A percentile compares a stretch with the other conserved stretches of the same genome.
These are phyloP conservation scores for Verruconis gallopava DNA, from an alignment of 2,329 filamentous ascomycete genomes.

Conservation along the genomic window DNA sequence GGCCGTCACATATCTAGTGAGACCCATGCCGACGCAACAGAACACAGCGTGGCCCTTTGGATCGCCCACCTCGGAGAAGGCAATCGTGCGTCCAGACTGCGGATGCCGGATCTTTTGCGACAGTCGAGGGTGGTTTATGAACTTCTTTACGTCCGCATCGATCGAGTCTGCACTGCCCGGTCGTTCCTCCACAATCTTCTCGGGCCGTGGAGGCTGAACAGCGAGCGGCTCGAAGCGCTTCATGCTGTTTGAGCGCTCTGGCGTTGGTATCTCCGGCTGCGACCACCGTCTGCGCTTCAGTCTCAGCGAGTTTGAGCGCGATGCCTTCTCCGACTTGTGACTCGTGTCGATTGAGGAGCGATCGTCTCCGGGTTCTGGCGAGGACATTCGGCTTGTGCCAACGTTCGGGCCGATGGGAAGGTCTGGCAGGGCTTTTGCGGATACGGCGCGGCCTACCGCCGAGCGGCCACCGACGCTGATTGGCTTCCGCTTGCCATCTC, in stretches of 20 bases:
- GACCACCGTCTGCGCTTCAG: slow-evolving; percentile 26
- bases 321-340: background rate
- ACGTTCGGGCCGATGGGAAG: background rate
- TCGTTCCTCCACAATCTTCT: slow-evolving; percentile 25
- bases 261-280: slow-evolving; percentile 26
- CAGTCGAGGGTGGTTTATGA: slow-evolving; percentile 68
- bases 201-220: slow-evolving; percentile 17
- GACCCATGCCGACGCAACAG: slow-evolving; percentile 93
- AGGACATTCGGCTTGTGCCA: background rate
- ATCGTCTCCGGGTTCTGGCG: background rate
- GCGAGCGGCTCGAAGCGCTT: slow-evolving; percentile 15
- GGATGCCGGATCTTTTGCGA: slow-evolving; percentile 83
- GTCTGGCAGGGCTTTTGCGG: background rate
- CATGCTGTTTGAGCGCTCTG: slow-evolving; percentile 21
- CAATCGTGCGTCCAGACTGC: slow-evolving; percentile 74
- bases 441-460: slow-evolving; percentile 11
- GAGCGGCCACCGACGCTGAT: slow-evolving; percentile 7
- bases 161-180: slow-evolving; percentile 74
- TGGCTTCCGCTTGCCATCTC: background rate
- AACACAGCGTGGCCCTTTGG: slow-evolving; percentile 84
- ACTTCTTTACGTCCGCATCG: slow-evolving; percentile 57
- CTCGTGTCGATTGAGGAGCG: background rate
- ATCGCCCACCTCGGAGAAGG: slow-evolving; percentile 93
- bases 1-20: slow-evolving; percentile 89
- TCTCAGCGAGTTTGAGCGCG: slow-evolving; percentile 2